These are phyloP conservation scores for Aspergillus steynii DNA, from an alignment of 495 filamentous ascomycete genomes.

Conservation along the genomic window DNA sequence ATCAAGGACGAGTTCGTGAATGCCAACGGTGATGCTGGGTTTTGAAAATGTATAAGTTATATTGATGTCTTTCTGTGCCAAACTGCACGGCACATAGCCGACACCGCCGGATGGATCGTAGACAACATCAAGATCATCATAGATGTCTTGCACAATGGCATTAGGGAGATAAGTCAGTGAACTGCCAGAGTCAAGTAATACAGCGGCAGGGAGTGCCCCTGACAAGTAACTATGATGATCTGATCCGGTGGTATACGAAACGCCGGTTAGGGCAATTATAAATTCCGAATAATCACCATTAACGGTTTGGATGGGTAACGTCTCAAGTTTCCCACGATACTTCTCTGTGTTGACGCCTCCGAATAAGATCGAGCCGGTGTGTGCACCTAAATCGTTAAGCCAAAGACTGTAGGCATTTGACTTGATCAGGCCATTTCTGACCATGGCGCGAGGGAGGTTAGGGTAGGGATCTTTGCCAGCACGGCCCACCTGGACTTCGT, in stretches of 20 bases:
- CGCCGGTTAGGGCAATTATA: slow-evolving; percentile 72
- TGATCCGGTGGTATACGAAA: slow-evolving; percentile 50
- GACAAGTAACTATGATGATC: slow-evolving; percentile 48
- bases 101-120: slow-evolving; percentile 52
- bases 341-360: slow-evolving; percentile 86
- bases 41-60: slow-evolving; percentile 70
- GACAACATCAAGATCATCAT: slow-evolving; percentile 60
- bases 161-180: slow-evolving; percentile 88
- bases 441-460: slow-evolving; percentile 78
- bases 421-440: slow-evolving; percentile 66
- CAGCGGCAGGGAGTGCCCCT: slow-evolving; percentile 57
- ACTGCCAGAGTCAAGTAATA: slow-evolving; percentile 88
- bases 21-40: slow-evolving; percentile 67
- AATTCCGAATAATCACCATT: slow-evolving; percentile 68
- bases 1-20: slow-evolving; percentile 77
- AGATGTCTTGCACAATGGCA: slow-evolving; percentile 62
- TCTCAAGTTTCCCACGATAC: slow-evolving; percentile 69
- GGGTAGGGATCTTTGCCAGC: slow-evolving; percentile 62
- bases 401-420: slow-evolving; percentile 77
- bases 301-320: slow-evolving; percentile 70
- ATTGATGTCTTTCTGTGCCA: slow-evolving; percentile 55
- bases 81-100: slow-evolving; percentile 72
- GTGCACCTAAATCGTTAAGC: slow-evolving; percentile 59
- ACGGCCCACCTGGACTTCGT: slow-evolving; percentile 75
- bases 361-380: slow-evolving; percentile 82